Conservation (phyloP, 257 asterid species). For the Cruciata laevipes region DNA sequence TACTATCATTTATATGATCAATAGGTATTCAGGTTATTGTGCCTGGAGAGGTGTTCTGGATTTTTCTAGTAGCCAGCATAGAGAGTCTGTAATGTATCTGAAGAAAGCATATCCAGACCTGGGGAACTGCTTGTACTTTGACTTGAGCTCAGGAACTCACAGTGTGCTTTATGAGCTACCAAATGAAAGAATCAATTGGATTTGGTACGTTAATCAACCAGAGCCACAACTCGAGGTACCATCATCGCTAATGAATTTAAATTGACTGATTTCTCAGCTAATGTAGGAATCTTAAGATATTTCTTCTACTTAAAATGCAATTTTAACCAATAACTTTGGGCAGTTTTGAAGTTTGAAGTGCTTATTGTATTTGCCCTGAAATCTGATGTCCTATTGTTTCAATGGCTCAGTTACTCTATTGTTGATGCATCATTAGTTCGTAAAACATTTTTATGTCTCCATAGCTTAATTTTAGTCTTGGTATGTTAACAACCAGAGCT, state of each 20-base stretch:
- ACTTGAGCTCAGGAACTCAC: constrained; percentile 55
- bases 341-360: background rate
- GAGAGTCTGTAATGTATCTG: constrained; percentile 48
- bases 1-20: background rate
- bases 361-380: background rate
- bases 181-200: constrained; percentile 72
- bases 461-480: constrained; percentile 31
- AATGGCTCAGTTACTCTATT: background rate
- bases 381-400: background rate
- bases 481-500: constrained; percentile 83
- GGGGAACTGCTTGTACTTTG: constrained; percentile 68
- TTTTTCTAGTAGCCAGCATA: constrained; percentile 42
- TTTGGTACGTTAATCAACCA: constrained; percentile 82
- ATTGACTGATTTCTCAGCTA: background rate
- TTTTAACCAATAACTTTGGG: background rate
- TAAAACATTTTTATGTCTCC: no score
- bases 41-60: constrained; percentile 95
- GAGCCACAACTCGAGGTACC: constrained; percentile 72
- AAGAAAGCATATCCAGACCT: constrained; percentile 69
- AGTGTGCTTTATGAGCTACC: constrained; percentile 58
- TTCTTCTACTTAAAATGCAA: background rate
- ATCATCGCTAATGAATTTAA: background rate
- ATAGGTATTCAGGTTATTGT: constrained; percentile 86
- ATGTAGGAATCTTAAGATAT: background rate
- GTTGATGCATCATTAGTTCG: background rate